phyloP scores from a whole-genome alignment of 495 filamentous ascomycete species.

The Melanomma pulvis-pyrius region DNA sequence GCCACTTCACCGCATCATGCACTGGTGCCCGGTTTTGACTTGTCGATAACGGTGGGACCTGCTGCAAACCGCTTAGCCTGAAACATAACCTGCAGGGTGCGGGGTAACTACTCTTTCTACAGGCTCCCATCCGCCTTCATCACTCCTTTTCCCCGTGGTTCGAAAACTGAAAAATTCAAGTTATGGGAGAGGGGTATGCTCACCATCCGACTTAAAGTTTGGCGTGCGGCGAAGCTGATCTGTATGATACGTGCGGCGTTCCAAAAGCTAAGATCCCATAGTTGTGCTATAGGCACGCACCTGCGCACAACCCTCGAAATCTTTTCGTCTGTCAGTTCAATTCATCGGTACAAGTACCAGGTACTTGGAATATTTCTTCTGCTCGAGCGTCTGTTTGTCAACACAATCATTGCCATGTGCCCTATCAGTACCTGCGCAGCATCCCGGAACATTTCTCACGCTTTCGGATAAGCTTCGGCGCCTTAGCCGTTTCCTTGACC shows the following conservation, averaged over 20 bases:
- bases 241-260: too few relatives aligned
- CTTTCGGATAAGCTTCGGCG: neutral
- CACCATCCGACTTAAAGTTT: too few relatives aligned
- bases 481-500: neutral
- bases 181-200: neutral
- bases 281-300: too few relatives aligned
- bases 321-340: too few relatives aligned
- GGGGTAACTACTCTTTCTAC: neutral
- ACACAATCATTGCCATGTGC: neutral
- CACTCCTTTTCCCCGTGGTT: neutral
- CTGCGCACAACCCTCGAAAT: too few relatives aligned
- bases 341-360: too few relatives aligned
- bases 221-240: too few relatives aligned
- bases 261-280: too few relatives aligned
- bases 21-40: neutral
- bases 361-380: too few relatives aligned
- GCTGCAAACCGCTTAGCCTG: neutral
- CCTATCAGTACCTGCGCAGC: neutral
- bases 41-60: neutral
- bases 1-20: too few relatives aligned
- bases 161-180: neutral
- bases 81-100: neutral
- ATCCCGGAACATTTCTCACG: neutral
- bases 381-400: too few relatives aligned
- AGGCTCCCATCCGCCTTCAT: neutral